Base-by-base conservation (phyloP, 1,284 basidiomycete genomes). In the Phylloporus sp. region DNA sequence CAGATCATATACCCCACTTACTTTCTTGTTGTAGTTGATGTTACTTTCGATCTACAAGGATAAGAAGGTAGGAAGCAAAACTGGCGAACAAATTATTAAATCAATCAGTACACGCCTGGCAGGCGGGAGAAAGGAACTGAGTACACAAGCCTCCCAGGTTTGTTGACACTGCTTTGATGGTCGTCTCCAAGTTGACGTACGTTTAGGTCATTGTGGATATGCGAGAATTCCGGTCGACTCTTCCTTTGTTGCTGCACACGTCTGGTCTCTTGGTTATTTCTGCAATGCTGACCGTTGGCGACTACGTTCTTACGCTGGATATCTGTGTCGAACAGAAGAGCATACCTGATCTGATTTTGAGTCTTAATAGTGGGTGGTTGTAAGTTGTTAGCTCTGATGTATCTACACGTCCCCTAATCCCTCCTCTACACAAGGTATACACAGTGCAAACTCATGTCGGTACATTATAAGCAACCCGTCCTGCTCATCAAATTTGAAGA, bases 401-500 rank as follows among this genome's bases (percentile, higher is more conserved):
- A n/a, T 66, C 24, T n/a, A 2, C 3, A 24, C 29, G 15, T 53
- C 18, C 39, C 58, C 56, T 40, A 63, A 22, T 24, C 24, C 13
- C n/a, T n/a, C n/a, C 29, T 20, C 2, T 67, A 15, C 24, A 26
- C 22, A 56, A 98, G 95, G 63, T 98, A 98, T 75, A 94, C 95
- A 0, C 97, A 99, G 74, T 98, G 97, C 79, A 97, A 99, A 78
- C 77, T 95, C 24, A 98, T 99, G 97, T 95, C 92, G 0, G 91
- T 92, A 8, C 92, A 98, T 75, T 99, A 98, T 79, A 96, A 96
- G 78, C 90, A 93, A 50, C 96, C 96, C 0, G 87, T 99, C 60
- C 80, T 99, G 20, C 83, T 99, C n/a, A 98, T 99, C 71, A 97
- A 99, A 74, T 99, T 99, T 69, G 97, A 98, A 72, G 95, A 98